Conservation (phyloP, 345 rosid species). For the Salix arbutifolia region DNA sequence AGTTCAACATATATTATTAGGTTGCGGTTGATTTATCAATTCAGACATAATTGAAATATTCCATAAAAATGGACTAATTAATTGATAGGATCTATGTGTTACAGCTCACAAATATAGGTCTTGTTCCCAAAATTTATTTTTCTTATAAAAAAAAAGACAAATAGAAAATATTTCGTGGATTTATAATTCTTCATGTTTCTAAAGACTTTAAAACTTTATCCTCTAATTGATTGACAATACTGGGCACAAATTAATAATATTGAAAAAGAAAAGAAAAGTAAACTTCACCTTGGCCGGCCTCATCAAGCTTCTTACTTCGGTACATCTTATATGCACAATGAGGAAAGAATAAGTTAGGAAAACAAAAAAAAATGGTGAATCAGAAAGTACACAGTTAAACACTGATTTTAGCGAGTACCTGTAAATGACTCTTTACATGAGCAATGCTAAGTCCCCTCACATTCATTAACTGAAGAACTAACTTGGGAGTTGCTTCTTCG, state of each 20-base stretch:
- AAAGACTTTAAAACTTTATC: too few species aligned
- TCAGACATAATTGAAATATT: too few species aligned
- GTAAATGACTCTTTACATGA: conserved; percentile 90
- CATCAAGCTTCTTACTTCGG: conserved; percentile 79
- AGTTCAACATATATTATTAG: too few species aligned
- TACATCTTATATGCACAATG: conserved; percentile 49
- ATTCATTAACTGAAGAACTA: conserved; percentile 87
- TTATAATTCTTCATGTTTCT: too few species aligned
- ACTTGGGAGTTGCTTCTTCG: conserved; percentile 79
- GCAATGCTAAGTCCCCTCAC: conserved; percentile 81
- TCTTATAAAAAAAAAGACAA: too few species aligned
- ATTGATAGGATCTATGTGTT: too few species aligned
- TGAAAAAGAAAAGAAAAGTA: not conserved
- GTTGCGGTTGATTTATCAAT: too few species aligned
- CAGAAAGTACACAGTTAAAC: not conserved
- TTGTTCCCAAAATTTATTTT: too few species aligned
- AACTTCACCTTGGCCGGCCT: conserved; percentile 62
- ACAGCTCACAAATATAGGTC: too few species aligned
- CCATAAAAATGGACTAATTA: too few species aligned
- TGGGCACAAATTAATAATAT: not conserved
- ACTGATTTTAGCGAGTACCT: conserved; percentile 33
- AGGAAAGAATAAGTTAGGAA: not conserved
- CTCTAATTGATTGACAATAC: not conserved
- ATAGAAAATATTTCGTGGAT: too few species aligned
- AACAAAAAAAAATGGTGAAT: not conserved